Conservation (phyloP, 768 basidiomycete genomes). For the Ramaria sp. region DNA sequence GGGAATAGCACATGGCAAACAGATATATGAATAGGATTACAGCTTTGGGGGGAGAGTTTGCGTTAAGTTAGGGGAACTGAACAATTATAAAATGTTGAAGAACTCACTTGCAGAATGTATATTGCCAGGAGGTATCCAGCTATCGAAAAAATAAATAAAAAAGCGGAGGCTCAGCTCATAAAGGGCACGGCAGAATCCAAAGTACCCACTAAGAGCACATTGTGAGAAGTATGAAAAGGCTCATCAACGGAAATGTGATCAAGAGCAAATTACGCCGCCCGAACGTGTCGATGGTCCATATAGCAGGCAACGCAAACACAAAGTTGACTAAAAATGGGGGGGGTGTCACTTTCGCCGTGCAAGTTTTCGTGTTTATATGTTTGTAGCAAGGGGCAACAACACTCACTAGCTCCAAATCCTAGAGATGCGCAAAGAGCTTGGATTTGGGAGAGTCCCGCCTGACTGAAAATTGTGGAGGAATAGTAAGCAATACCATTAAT, state of each 20-base stretch:
- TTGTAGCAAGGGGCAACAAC: no score
- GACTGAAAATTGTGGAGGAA: conserved; percentile 59
- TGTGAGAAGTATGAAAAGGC: conserved; percentile 36
- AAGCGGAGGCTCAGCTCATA: no score
- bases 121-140: conserved; percentile 16
- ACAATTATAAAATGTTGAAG: background rate
- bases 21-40: conserved; percentile 46
- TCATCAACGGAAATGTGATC: conserved; percentile 44
- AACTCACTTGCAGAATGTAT: background rate
- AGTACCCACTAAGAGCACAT: conserved; percentile 30
- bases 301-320: conserved; percentile 32
- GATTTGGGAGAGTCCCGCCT: conserved; percentile 37
- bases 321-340: conserved; percentile 24
- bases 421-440: conserved; percentile 49
- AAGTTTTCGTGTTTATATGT: no score
- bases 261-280: conserved; percentile 49
- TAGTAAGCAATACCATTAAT: conserved; percentile 78
- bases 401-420: conserved; percentile 34
- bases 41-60: conserved; percentile 31
- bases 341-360: background rate
- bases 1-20: conserved; percentile 61
- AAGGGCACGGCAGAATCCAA: background rate
- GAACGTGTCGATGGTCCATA: conserved; percentile 50
- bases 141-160: background rate
- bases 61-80: no score